Conservation (phyloP, 805 yeast species). For the Ogataea parapolymorpha region DNA sequence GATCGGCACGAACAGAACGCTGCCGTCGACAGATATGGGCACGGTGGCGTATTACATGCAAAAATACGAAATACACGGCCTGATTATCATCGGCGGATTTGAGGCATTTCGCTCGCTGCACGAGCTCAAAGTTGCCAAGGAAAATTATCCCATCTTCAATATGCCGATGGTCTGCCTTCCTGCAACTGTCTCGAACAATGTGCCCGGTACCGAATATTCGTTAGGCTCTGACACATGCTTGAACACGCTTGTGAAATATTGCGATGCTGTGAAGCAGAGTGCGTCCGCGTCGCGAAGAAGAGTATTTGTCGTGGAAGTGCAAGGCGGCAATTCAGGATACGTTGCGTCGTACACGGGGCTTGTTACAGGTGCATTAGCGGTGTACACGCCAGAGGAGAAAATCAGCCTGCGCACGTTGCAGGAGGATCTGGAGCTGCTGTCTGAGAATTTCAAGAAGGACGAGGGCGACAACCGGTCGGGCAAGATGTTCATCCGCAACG, state of each 20-base stretch:
- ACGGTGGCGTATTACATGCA: conserved; percentile 91
- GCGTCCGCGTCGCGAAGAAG: conserved; percentile 94
- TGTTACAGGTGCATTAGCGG: conserved; percentile 87
- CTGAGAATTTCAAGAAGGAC: conserved; percentile 66
- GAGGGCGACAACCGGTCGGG: conserved; percentile 82
- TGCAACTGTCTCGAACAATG: conserved; percentile 94
- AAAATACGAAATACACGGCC: conserved; percentile 82
- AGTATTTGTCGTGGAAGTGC: conserved; percentile 95
- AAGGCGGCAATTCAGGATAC: conserved; percentile 96
- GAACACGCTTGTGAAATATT: conserved; percentile 84
- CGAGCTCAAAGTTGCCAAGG: conserved; percentile 74
- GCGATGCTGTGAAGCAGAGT: conserved; percentile 91
- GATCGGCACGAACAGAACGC: conserved; percentile 89
- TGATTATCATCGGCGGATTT: conserved; percentile 91
- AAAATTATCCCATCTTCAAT: conserved; percentile 81
- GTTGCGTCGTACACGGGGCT: conserved; percentile 84
- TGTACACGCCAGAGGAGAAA: conserved; percentile 86
- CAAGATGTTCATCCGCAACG: conserved; percentile 78
- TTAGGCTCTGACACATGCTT: conserved; percentile 95
- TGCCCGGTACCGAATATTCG: conserved; percentile 98
- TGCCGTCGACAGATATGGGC: conserved; percentile 84
- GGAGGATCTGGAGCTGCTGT: conserved; percentile 69
- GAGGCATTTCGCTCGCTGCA: conserved; percentile 90
- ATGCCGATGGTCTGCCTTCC: conserved; percentile 94
- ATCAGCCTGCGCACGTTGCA: conserved; percentile 65